These are phyloP conservation scores for Cytospora piceae DNA, from an alignment of 2,329 filamentous ascomycete genomes.

Conservation along the genomic window DNA sequence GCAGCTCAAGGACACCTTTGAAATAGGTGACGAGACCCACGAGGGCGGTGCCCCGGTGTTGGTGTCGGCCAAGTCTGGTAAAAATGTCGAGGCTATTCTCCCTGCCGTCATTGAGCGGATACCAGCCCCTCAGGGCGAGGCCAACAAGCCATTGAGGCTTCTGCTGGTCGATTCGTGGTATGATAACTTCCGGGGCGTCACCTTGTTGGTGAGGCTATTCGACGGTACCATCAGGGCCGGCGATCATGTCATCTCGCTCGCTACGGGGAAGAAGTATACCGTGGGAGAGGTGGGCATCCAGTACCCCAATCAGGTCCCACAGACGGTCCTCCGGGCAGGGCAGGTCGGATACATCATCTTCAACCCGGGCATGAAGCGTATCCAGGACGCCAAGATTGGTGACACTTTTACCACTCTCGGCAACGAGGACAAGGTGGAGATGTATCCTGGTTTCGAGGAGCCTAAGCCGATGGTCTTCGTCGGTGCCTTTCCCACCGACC, in stretches of 20 bases:
- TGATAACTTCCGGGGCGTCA: constrained; percentile 91
- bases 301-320: constrained; percentile 84
- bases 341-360: constrained; percentile 97
- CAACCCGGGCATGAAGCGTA: constrained; percentile 97
- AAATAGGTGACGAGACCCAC: constrained; percentile 72
- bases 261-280: constrained; percentile 85
- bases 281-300: constrained; percentile 98
- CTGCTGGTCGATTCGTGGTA: constrained; percentile 98
- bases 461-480: constrained; percentile 99
- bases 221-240: constrained; percentile 83
- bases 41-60: constrained; percentile 53
- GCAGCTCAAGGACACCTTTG: constrained; percentile 85
- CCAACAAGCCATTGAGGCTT: constrained; percentile 74
- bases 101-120: constrained; percentile 85
- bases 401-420: constrained; percentile 91
- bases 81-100: constrained; percentile 82
- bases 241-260: constrained; percentile 85
- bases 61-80: constrained; percentile 91
- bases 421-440: constrained; percentile 73
- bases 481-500: constrained; percentile 91
- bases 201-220: constrained; percentile 88
- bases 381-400: constrained; percentile 92
- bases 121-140: constrained; percentile 77
- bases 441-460: constrained; percentile 91
- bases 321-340: constrained; percentile 79